Base-by-base conservation (phyloP, 805 yeast genomes). In the Lipomyces yamadae region DNA sequence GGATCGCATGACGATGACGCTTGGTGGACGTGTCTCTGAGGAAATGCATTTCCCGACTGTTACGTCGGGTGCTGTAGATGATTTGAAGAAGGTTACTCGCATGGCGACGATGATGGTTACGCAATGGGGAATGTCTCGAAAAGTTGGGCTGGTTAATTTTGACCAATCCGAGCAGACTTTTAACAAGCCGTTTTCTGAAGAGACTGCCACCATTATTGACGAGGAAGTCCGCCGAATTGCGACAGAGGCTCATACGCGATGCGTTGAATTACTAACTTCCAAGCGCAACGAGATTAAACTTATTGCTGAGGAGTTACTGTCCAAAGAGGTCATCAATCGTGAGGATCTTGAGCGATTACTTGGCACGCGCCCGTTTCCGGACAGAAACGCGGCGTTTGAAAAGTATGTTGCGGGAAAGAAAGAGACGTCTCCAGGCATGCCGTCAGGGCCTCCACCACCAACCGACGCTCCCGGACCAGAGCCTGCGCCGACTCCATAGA, bases 1-100 rank as follows among this genome's bases (percentile, higher is more conserved):
- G 71, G 97, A 95, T 77, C 85, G 96, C 71, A 93, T 95, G 96
- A 87, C 92, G 34, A 96, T 95, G 98, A 90, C 98, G 0, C 82
- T 95, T 58, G 99, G 98, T 53, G 99, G 99, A 24, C 85, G 99
- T 73, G 98, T 95, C 24, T 87, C 96, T 50, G 99, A 95, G 79
- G 99, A 96, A 79, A 79, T 95, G 59, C 92, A 94, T 76, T 95
- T 95, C 76, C 84, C 86, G 24, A 86, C 93, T n/a, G 96, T 95
- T 8, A 93, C 98, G 5, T 88, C 96, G 64, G 99, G 99, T 66
- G 99, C 97, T 0, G 87, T 92, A 30, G 97, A 95, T 75, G 99
- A 95, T 78, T 93, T 95, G 82, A 91, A 94, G 77, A 95, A 95
- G 78, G 97, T 95, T 30, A 94, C 98, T 0, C 87, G 87, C 65